Base-by-base conservation (phyloP, 2,329 filamentous ascomycete species). In the Neonectria magnoliae region DNA sequence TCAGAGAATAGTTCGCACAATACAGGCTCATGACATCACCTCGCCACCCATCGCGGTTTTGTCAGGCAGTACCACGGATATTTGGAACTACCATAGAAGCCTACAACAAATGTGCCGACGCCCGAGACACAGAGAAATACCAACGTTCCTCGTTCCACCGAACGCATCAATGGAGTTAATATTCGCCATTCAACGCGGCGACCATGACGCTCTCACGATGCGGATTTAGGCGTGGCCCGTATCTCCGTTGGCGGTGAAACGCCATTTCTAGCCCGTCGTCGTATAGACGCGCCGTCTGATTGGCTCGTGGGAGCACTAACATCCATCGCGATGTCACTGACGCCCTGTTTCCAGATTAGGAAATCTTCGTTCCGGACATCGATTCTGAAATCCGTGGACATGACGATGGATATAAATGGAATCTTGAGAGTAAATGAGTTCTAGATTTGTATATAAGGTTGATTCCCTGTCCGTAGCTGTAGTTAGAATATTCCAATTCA, bases 241-340 rank as follows among this genome's bases (percentile, higher is more conserved):
- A 59, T 20, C 61, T 64, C 61, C 61, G 56, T 38, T 52, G 56
- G 56, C 56, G 55, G 52, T 58, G 61, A 55, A 36, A 10, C n/a
- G 22, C 20, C 14, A 45, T 38, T 56, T 51, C 58, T 59, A 64
- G 58, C 61, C 61, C 44, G 51, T 20, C 33, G 51, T 64, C 61
- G 61, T 64, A 64, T 64, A 59, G 18, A 64, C 27, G 44, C 14
- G 11, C 27, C 8, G 7, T 36, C 44, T 60, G 33, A 64, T 64
- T 64, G 61, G 61, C 14, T n/a, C 18, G 4, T 3, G 5, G 22
- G 13, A 25, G 7, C 25, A 16, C 41, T 48, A 53, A 25, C 14
- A 18, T 11, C 22, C 55, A 45, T 16, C 8, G n/a, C 29, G 27
- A 29, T 58, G 52, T 61, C 36, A 62, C 59, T 56, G 63, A 5